These are phyloP conservation scores for Dichomitus squalens DNA, from an alignment of 1,284 basidiomycete species.

Conservation along the genomic window DNA sequence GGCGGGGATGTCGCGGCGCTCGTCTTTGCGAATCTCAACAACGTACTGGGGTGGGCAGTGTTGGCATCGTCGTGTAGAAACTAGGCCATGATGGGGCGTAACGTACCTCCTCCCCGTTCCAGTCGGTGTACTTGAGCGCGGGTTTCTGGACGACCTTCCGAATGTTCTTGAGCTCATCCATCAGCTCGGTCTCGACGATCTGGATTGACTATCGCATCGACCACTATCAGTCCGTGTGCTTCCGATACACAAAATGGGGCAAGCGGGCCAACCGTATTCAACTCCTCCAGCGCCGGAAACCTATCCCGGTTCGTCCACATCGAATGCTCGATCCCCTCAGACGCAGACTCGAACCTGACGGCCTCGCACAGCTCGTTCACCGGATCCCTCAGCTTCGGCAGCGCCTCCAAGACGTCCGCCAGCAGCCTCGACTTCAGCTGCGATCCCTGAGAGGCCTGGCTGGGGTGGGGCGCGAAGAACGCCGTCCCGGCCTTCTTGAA, in stretches of 20 bases:
- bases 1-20: conserved; percentile 72
- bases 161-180: conserved; percentile 75
- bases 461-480: conserved; percentile 43
- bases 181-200: conserved; percentile 71
- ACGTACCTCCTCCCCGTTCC: conserved; percentile 71
- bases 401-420: conserved; percentile 68
- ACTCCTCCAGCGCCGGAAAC: conserved; percentile 67
- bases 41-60: conserved; percentile 55
- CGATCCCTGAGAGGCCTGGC: conserved; percentile 41
- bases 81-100: neutral
- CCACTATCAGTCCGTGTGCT: neutral
- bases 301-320: conserved; percentile 78
- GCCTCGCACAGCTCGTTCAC: conserved; percentile 59
- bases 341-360: conserved; percentile 68
- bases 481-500: conserved; percentile 75
- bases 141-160: conserved; percentile 78
- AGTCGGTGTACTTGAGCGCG: conserved; percentile 72
- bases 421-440: conserved; percentile 70
- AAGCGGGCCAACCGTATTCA: conserved; percentile 45
- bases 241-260: no score
- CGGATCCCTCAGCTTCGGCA: conserved; percentile 67
- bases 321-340: conserved; percentile 68
- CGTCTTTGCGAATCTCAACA: conserved; percentile 76
- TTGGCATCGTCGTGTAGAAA: neutral
- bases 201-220: conserved; percentile 51